These are phyloP conservation scores for Pyrrhoderma lamaoense DNA, from an alignment of 1,284 basidiomycete species.

Conservation along the genomic window DNA sequence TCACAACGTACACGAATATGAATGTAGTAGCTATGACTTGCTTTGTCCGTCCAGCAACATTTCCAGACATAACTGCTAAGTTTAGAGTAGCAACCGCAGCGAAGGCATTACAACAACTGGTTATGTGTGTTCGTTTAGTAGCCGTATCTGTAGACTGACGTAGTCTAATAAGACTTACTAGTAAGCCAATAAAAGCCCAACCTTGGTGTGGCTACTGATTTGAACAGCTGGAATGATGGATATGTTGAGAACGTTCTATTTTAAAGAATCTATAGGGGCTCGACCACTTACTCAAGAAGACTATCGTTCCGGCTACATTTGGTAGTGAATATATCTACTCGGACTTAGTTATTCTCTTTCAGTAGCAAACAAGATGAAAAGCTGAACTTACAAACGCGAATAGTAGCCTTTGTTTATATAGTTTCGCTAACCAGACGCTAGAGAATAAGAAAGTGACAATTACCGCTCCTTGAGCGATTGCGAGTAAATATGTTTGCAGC, in stretches of 20 bases:
- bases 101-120: conserved; percentile 14
- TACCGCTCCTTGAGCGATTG: conserved; percentile 43
- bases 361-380: background rate
- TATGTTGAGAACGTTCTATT: background rate
- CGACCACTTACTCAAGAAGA: conserved; percentile 34
- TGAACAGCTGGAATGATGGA: conserved; percentile 27
- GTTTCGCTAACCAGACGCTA: conserved; percentile 37
- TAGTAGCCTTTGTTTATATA: conserved; percentile 37
- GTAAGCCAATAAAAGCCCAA: conserved; percentile 43
- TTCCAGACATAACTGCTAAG: conserved; percentile 40
- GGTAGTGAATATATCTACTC: conserved; percentile 39
- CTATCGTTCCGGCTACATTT: conserved; percentile 42
- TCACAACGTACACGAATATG: conserved; percentile 39
- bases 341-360: background rate
- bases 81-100: conserved; percentile 28
- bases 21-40: conserved; percentile 40
- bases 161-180: conserved; percentile 30
- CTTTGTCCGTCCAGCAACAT: conserved; percentile 41
- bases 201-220: conserved; percentile 35
- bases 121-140: background rate
- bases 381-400: conserved; percentile 33
- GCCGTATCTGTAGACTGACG: background rate
- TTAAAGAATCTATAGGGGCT: background rate
- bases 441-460: conserved; percentile 44
- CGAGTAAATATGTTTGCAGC: conserved; percentile 44